phyloP scores from a whole-genome alignment of 306 rosid species.

The Acacia confusa region DNA sequence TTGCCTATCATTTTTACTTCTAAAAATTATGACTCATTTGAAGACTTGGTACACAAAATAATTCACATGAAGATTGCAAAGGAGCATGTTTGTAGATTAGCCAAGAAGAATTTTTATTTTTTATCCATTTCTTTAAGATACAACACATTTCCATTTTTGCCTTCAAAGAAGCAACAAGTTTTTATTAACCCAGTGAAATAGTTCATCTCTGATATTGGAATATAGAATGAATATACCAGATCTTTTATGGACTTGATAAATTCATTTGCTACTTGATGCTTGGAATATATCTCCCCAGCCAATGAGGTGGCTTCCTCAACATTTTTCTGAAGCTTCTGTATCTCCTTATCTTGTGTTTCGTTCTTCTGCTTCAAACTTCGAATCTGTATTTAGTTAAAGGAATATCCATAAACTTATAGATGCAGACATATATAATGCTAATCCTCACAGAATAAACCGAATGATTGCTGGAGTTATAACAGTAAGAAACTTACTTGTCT shows the following conservation, averaged over 20 bases:
- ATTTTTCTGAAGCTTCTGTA: constrained; percentile 53
- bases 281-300: constrained; percentile 60
- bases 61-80: not conserved
- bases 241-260: constrained; percentile 58
- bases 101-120: not conserved
- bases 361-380: constrained; percentile 57
- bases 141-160: not conserved
- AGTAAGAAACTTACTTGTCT: constrained; percentile 51
- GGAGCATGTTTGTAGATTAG: not conserved
- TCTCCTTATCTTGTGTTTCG: constrained; percentile 61
- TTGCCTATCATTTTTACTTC: not conserved
- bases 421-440: constrained; percentile 3
- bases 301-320: constrained; percentile 46
- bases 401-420: constrained; percentile 25
- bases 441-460: constrained; percentile 12
- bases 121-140: not conserved
- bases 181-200: constrained; percentile 10
- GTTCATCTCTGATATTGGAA: constrained; percentile 3
- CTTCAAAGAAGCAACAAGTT: not conserved
- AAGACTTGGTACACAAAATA: not conserved
- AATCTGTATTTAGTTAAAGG: constrained; percentile 50
- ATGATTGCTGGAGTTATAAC: constrained; percentile 10
- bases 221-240: constrained; percentile 56
- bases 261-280: constrained; percentile 50
- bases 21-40: not conserved